Evolutionary conservation across 805 yeast species (phyloP), one percentile per base, ranked within the genome.

Genomic region (Alloascoidea africana): DNA sequence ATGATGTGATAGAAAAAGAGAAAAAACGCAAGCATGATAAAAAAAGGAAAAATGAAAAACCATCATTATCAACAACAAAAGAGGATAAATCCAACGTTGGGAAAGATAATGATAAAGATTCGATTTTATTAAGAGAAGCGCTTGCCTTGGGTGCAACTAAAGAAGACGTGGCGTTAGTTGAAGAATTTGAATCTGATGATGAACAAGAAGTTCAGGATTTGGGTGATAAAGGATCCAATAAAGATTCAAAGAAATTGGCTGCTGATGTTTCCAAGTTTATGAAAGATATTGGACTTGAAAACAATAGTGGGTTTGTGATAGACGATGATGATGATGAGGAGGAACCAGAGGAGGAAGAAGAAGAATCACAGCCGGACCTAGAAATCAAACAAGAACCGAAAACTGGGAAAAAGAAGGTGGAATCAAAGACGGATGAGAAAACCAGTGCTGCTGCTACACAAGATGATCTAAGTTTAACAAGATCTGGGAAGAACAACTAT

Each of bases 91-190:
- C 30, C n/a, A 38, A 23, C 11, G 18, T 38, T 14, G 18, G 39
- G 33, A 17, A 40, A 4, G 44, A 41, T 19, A 33, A 46, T 18
- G 46, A 42, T 36, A 33, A 35, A 18, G 14, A 11, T 14, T 56
- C 53, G 5, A 48, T 42, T 2, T 54, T 83, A 36, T 74, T 80
- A 46, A 71, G 75, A 42, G 93, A 80, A 59, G 93, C 94, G 2
- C 53, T 76, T 11, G 76, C 76, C 16, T 59, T 87, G 18, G 96
- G 96, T 23, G 97, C 96, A 15, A 68, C 84, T 13, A 91, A 82
- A 46, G 87, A 76, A 16, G 96, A 86, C 54, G 52, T 87, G 35
- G 67, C 70, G 34, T 56, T 86, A 37, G 46, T 87, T 8, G 65
- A 67, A 23, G 80, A 66, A 13, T 46, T 79, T 2, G 71, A 59